A percentile compares a stretch with the other conserved stretches of the same genome.
Evolutionary conservation across 106 monocot genomes (phyloP).

Genomic region (Dioscorea zingiberensis): DNA sequence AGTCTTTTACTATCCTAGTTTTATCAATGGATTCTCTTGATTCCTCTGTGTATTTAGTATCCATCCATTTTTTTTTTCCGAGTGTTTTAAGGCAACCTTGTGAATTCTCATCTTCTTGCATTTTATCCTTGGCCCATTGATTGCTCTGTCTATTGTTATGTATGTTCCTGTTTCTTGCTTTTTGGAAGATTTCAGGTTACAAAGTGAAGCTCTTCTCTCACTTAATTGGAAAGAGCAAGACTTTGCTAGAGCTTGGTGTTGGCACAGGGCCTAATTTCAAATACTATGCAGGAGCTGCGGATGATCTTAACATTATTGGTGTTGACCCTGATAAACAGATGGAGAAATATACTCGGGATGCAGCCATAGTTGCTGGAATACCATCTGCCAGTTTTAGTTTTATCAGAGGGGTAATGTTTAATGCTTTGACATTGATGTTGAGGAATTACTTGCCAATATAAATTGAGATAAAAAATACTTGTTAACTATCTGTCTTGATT

Average conservation of each 20-base stretch:
- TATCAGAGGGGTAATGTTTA: too few species aligned
- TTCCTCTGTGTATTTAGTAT: background rate
- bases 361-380: too few species aligned
- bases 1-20: too few species aligned
- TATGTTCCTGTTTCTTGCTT: background rate
- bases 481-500: too few species aligned
- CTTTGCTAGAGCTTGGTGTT: slow-evolving; percentile 71
- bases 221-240: slow-evolving; percentile 35
- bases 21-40: too few species aligned
- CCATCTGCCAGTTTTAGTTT: too few species aligned
- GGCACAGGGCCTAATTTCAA: slow-evolving; percentile 86
- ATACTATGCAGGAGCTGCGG: slow-evolving; percentile 47
- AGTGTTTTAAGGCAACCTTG: background rate
- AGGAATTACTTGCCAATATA: too few species aligned
- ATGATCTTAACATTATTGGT: slow-evolving; percentile 42
- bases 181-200: too few species aligned
- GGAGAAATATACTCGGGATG: slow-evolving; percentile 83
- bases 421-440: too few species aligned
- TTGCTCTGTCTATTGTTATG: background rate
- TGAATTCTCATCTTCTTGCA: background rate
- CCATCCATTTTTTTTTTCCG: background rate
- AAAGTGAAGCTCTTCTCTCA: too few species aligned
- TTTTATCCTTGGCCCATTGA: too few species aligned
- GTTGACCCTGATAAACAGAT: slow-evolving; percentile 78
- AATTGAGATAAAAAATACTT: too few species aligned